Conservation (phyloP, 2,329 filamentous ascomycete species). For the Aspergillus sp. region DNA sequence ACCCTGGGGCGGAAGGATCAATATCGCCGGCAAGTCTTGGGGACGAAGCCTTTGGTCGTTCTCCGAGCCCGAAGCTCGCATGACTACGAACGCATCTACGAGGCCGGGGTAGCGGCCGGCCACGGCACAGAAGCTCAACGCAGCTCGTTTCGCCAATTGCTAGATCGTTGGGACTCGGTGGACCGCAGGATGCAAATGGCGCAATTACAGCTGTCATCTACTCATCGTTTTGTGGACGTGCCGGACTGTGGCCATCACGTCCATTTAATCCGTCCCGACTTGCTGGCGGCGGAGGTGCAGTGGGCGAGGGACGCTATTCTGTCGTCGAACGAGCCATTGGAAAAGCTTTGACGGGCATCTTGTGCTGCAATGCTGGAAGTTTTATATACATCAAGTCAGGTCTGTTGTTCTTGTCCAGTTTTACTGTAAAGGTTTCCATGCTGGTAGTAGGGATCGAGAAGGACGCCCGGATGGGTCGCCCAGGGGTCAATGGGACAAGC, state of each 20-base stretch:
- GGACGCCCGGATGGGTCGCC: no score
- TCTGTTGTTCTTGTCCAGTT: no score
- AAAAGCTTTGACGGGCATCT: neutral
- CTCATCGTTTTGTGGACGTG: slow-evolving; percentile 29
- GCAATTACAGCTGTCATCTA: slow-evolving; percentile 34
- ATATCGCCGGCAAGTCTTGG: slow-evolving; percentile 26
- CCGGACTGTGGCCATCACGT: slow-evolving; percentile 41
- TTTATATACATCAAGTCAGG: no score
- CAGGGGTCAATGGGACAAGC: no score
- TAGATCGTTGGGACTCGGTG: slow-evolving; percentile 30
- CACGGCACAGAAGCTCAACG: slow-evolving; percentile 36
- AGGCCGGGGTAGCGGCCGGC: slow-evolving; percentile 29
- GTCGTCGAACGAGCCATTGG: neutral
- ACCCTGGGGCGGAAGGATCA: slow-evolving; percentile 33
- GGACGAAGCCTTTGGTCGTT: slow-evolving; percentile 34
- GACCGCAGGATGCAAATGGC: slow-evolving; percentile 30
- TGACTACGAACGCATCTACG: slow-evolving; percentile 36
- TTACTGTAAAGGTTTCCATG: no score
- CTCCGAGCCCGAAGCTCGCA: slow-evolving; percentile 33
- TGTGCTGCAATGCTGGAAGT: no score
- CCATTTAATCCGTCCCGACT: slow-evolving; percentile 36
- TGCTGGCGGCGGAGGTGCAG: slow-evolving; percentile 35
- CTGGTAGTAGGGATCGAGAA: no score
- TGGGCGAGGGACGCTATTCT: slow-evolving; percentile 31
- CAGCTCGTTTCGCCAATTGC: slow-evolving; percentile 25